A percentile compares a stretch with the other conserved stretches of the same genome.
Evolutionary conservation across 192 early-diverging fungal genomes (phyloP).

Genomic region (Linnemannia elongata): DNA sequence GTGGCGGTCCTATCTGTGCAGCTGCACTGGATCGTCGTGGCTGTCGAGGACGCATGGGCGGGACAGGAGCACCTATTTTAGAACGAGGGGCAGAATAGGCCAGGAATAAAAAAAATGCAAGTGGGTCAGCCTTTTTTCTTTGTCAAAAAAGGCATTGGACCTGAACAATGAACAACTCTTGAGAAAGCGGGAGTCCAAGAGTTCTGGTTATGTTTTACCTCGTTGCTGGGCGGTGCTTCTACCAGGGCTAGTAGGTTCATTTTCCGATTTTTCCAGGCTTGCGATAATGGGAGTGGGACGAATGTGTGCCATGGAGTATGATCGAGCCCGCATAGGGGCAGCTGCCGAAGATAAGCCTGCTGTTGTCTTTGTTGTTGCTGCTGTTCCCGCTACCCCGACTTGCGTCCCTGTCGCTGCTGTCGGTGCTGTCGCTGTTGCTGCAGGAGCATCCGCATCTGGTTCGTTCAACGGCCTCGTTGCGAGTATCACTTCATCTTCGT

Average conservation of each 20-base stretch:
- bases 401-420: background rate
- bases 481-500: background rate
- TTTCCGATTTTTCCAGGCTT: slow-evolving; percentile 10
- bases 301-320: slow-evolving; percentile 46
- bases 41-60: background rate
- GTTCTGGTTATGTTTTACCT: background rate
- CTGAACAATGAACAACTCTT: background rate
- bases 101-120: background rate
- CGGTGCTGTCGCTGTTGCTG: background rate
- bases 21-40: slow-evolving; percentile 5
- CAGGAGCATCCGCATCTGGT: background rate
- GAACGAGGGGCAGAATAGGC: background rate
- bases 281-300: slow-evolving; percentile 8
- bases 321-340: slow-evolving; percentile 21
- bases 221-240: background rate
- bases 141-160: background rate
- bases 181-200: background rate
- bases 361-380: background rate
- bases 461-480: background rate
- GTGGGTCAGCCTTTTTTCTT: background rate
- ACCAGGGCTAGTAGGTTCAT: background rate
- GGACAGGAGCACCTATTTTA: background rate
- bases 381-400: background rate
- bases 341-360: background rate
- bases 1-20: slow-evolving; percentile 31